Evolutionary conservation across 805 yeast species (phyloP), one percentile per base, ranked within the genome.

Genomic region (Candida insectalens): DNA sequence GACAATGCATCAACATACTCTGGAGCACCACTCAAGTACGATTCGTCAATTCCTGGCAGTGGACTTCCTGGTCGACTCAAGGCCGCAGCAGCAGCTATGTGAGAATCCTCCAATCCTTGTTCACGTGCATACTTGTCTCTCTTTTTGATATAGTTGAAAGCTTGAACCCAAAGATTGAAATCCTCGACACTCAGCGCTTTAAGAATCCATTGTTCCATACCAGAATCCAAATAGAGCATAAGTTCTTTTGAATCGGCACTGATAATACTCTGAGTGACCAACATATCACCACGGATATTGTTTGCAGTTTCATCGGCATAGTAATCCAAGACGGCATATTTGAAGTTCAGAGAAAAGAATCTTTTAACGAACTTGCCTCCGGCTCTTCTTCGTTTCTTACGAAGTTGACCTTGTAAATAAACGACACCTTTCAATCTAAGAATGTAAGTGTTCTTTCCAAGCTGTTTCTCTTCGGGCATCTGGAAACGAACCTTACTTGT

Each of bases 191-290:
- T 74, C 30, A 65, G 59, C 0, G 96, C 83, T 46, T 82, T 83
- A 39, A 89, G 63, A 25, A 74, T 76, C 97, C 97, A 89, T 7
- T 83, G 77, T 53, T 89, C 97, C 75, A 89, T 77, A 3, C 97
- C 97, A 0, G 96, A 85, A 53, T 92, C 96, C 38, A 92, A 70
- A 30, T 80, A 76, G 28, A 92, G 76, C 47, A 83, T 79, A 34
- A 72, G 60, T 17, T 74, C 71, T 37, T 71, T 70, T 18, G 73
- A 65, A 46, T 79, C 79, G 0, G 94, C 95, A 36, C 88, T 73
- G 2, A 92, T 76, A n/a, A 82, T 82, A 3, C 94, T 77, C 31
- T 81, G 69, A 34, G 71, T 74, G 32, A 92, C 74, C 25, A 89
- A 94, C 84, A 92, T 85, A 49, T 84, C 87, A 36, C 98, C 98